These are phyloP conservation scores for Xylariaceae sp. DNA, from an alignment of 2,329 filamentous ascomycete species.

Conservation along the genomic window DNA sequence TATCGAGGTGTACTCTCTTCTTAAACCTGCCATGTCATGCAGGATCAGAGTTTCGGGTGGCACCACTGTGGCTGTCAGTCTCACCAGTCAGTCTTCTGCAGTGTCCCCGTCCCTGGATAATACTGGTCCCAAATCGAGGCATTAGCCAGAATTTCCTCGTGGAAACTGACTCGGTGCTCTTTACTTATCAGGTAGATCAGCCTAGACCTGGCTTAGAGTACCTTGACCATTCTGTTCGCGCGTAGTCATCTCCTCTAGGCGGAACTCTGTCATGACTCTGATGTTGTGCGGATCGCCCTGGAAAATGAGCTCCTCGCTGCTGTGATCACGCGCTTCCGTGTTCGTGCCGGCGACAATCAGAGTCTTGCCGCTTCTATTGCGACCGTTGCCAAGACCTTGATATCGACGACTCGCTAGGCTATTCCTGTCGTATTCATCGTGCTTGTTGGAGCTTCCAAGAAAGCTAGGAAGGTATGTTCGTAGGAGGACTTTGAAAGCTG, in stretches of 20 bases:
- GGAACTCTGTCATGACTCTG: slow-evolving; percentile 3
- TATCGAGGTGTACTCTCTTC: too few relatives aligned
- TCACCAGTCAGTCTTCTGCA: too few relatives aligned
- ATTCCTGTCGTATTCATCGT: neutral
- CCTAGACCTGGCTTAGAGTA: too few relatives aligned
- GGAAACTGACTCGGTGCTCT: too few relatives aligned
- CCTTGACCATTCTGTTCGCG: too few relatives aligned
- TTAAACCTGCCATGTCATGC: too few relatives aligned
- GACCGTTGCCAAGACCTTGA: neutral
- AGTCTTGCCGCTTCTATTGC: neutral
- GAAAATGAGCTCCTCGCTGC: slow-evolving; percentile 6
- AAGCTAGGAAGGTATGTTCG: slow-evolving; percentile 3
- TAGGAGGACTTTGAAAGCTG: slow-evolving; percentile 3
- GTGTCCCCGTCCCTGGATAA: too few relatives aligned
- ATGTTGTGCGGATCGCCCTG: slow-evolving; percentile 1
- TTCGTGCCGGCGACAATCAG: neutral
- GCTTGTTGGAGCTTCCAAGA: neutral
- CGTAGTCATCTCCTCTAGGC: neutral
- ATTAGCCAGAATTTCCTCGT: too few relatives aligned
- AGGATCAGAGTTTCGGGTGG: too few relatives aligned
- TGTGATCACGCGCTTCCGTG: neutral
- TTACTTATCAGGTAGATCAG: too few relatives aligned
- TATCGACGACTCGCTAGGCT: neutral
- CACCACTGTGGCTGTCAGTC: too few relatives aligned
- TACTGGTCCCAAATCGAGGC: too few relatives aligned